Evolutionary conservation across 306 rosid genomes (phyloP), one percentile per base, ranked within the genome.

Genomic region (Vigna reflexopilosa): DNA sequence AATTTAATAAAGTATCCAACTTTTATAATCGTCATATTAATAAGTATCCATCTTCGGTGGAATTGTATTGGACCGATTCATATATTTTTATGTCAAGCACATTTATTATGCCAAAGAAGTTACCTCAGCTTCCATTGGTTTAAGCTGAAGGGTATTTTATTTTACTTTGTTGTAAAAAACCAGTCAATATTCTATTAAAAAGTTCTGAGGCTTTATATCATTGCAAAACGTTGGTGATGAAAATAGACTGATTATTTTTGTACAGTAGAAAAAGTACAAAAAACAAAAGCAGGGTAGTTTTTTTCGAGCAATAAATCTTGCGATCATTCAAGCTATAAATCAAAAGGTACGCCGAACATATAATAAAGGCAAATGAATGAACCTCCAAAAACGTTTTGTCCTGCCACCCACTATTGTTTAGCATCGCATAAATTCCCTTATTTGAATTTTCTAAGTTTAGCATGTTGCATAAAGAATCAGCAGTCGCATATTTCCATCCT

Each of bases 301-400:
- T 12, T 32, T 32, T 71, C 63, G n/a, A 45, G 62, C 54, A 73
- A 13, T 44, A 34, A 63, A 42, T 74, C 45, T 58, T 19, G 50
- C 44, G 20, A 70, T 34, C 49, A 62, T 24, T 63, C 55, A 76
- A 65, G 51, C 24, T 20, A 47, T 36, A 72, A 28, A 58, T 49
- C 44, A 49, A 12, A 59, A 48, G 15, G 66, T 24, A 62, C 74
- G 2, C 42, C 1, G 5, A 45, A 68, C 24, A 59, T 57, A 19
- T 24, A 57, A 80, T 40, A 36, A 36, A 63, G 36, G 55, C 48
- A 67, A 67, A 34, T 8, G 4, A n/a, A 45, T 44, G 72, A 51
- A 61, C 24, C 75, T 36, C 56, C 51, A 67, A 55, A 14, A 16
- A 42, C 48, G 54, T 81, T 68, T 62, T 77, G 72, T 78, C 52